Evolutionary conservation across 306 rosid species (phyloP), one percentile per base, ranked within the genome.

Genomic region (Ammopiptanthus mongolicus): DNA sequence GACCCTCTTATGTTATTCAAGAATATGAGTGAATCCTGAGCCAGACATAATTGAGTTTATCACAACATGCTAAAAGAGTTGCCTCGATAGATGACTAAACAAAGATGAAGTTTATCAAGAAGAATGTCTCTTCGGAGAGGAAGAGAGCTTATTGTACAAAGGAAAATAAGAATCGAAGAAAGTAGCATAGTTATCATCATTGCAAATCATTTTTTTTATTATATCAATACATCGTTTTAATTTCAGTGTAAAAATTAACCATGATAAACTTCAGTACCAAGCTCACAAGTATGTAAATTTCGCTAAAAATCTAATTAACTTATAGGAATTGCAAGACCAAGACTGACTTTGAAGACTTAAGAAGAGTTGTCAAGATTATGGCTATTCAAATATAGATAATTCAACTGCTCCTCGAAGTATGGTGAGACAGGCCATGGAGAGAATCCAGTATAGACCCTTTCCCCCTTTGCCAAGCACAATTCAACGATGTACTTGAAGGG

Each of bases 401-500:
- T 73, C 71, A 77, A 68, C 42, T 76, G 78, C 66, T 84, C 64
- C 19, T 53, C 36, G 48, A 84, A 77, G 69, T 46, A 77, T 55
- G 85, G 73, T 11, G 85, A 55, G 59, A 73, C 11, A 0, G 48
- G 80, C 0, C 62, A 19, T 0, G 83, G 73, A 64, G 76, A 77
- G 47, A 84, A 81, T 73, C 83, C 88, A 74, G 46, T 64, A 12
- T 81, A 84, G 23, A 18, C 44, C 50, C 56, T 74, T 69, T 74
- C 73, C 42, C 61, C 0, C 64, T 81, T 69, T 81, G 85, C 73
- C 67, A 48, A 5, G 59, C 85, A 81, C 2, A 81, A 55, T 48
- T 84, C 75, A 57, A 29, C 64, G 19, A 68, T 29, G 75, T 55
- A 84, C 69, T 73, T 81, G 78, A 62, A 84, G 22, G 83, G 83